phyloP scores from a whole-genome alignment of 2,329 filamentous ascomycete species.

The Botrytis pseudocinerea region DNA sequence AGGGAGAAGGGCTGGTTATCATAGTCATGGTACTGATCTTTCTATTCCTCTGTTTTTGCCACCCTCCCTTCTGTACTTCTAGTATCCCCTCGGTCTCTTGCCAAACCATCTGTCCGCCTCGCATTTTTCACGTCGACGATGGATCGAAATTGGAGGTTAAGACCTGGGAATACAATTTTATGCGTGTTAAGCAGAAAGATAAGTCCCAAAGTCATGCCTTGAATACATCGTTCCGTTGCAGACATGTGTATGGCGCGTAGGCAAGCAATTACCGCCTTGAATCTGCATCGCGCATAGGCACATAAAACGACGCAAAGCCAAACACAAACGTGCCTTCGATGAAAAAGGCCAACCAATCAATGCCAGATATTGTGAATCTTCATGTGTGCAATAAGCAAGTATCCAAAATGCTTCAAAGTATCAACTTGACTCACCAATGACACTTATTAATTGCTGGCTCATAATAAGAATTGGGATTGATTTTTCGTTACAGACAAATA shows the following conservation, averaged over 20 bases:
- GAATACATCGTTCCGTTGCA: background rate
- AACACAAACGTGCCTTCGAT: background rate
- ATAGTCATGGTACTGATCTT: background rate
- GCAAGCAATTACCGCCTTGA: background rate
- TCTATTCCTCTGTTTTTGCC: background rate
- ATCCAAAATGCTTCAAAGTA: background rate
- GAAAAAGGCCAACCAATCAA: no score
- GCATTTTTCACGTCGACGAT: background rate
- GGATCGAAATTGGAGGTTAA: background rate
- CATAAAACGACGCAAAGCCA: background rate
- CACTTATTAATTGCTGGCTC: background rate
- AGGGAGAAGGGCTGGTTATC: background rate
- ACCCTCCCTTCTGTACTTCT: background rate
- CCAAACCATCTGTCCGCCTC: background rate
- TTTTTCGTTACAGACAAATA: background rate
- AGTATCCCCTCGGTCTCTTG: background rate
- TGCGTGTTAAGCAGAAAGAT: background rate
- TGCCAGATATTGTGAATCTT: background rate
- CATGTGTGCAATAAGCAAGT: background rate
- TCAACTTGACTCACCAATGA: background rate
- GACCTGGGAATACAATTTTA: background rate
- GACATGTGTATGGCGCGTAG: background rate
- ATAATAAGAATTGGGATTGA: background rate
- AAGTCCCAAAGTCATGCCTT: background rate
- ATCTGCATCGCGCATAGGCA: background rate